phyloP scores from a whole-genome alignment of 2,329 filamentous ascomycete species.

The Pseudogymnoascus verrucosus region DNA sequence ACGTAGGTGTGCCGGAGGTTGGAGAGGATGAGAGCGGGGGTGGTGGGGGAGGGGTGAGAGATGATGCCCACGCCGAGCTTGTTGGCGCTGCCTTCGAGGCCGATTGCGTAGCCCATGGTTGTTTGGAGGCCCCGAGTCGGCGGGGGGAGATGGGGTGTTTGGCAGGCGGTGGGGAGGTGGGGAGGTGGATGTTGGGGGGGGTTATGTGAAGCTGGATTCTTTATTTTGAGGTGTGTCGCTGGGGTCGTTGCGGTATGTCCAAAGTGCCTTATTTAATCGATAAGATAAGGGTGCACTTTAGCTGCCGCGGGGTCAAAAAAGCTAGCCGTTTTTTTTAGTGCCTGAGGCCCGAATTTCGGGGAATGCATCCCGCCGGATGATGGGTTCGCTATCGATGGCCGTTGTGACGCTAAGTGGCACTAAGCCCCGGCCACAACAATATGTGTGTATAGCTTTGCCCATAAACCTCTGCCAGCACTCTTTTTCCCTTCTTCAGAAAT shows the following conservation, averaged over 20 bases:
- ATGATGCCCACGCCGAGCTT: conserved; percentile 95
- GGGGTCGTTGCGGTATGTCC: background rate
- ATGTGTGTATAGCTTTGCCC: conserved; percentile 1
- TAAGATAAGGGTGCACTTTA: conserved; percentile 6
- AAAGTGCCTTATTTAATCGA: conserved; percentile 7
- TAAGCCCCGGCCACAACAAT: conserved; percentile 8
- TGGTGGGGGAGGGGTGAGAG: conserved; percentile 52
- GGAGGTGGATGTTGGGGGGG: background rate
- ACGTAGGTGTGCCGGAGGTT: conserved; percentile 93
- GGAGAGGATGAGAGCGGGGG: conserved; percentile 63
- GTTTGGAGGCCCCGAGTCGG: background rate
- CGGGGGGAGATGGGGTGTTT: background rate
- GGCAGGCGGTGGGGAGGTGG: background rate
- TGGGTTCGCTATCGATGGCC: conserved; percentile 2
- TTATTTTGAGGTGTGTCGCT: background rate
- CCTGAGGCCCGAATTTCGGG: background rate
- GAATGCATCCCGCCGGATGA: background rate
- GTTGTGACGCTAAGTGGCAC: conserved; percentile 7
- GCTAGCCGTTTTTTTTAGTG: background rate
- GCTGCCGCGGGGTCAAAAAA: background rate
- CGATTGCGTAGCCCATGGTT: conserved; percentile 41
- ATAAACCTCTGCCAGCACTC: background rate
- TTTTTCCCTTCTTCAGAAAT: background rate
- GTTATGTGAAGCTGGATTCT: background rate
- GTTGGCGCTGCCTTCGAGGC: conserved; percentile 91